phyloP scores from a whole-genome alignment of 202 grass and related monocot species.

The Carex arenaria region DNA sequence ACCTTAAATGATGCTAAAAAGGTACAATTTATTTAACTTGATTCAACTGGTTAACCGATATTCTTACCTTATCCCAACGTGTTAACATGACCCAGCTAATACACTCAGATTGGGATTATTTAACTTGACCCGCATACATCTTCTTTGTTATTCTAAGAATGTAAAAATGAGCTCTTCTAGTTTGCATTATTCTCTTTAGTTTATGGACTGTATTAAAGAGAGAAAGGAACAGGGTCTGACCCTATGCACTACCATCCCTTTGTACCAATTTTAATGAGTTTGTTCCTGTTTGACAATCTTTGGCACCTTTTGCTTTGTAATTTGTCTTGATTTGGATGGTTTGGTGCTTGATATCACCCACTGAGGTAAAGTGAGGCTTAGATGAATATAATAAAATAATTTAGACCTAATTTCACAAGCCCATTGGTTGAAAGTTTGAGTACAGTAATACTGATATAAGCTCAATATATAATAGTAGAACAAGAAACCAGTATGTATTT shows the following conservation, averaged over 20 bases:
- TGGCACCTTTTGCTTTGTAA: not conserved
- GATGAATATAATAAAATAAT: not conserved
- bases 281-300: not conserved
- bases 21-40: not conserved
- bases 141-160: not conserved
- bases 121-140: not conserved
- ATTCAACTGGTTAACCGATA: not conserved
- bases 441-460: not conserved
- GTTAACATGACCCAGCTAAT: not conserved
- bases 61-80: not conserved
- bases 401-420: not conserved
- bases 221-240: not conserved
- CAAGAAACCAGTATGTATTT: not conserved
- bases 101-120: not conserved
- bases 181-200: not conserved
- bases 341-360: not conserved
- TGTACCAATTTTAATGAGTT: not conserved
- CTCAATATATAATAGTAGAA: not conserved
- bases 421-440: not conserved
- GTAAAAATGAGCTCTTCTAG: not conserved
- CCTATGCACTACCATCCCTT: not conserved
- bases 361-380: not conserved
- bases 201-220: not conserved
- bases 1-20: constrained; percentile 11
- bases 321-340: not conserved